Percentiles rank a stretch among this genome's conserved stretches.
phyloP scores from a whole-genome alignment of 2,329 filamentous ascomycete species.

The Lachnellula occidentalis region DNA sequence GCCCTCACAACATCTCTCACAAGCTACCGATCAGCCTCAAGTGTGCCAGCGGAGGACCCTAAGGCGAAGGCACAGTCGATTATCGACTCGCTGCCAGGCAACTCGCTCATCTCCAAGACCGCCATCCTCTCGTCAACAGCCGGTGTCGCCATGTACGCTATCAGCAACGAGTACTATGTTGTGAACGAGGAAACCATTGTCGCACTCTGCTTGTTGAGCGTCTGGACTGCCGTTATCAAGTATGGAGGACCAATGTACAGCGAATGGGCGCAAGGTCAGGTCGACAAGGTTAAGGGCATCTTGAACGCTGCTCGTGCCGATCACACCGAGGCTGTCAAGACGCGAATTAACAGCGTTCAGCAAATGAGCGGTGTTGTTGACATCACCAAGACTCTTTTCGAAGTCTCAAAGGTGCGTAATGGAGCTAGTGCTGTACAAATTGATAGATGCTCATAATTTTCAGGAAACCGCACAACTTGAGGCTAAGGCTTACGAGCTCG shows the following conservation, averaged over 20 bases:
- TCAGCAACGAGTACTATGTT: constrained; percentile 99
- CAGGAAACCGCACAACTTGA: constrained; percentile 90
- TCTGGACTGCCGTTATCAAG: constrained; percentile 89
- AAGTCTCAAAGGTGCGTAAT: constrained; percentile 83
- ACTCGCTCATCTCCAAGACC: constrained; percentile 88
- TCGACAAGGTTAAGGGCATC: constrained; percentile 89
- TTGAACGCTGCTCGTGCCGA: constrained; percentile 90
- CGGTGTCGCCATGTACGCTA: constrained; percentile 85
- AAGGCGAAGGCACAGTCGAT: constrained; percentile 97
- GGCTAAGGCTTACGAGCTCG: constrained; percentile 91
- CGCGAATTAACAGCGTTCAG: constrained; percentile 88
- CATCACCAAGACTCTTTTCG: constrained; percentile 94
- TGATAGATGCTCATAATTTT: constrained; percentile 4
- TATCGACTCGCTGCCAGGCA: constrained; percentile 88
- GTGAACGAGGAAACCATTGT: constrained; percentile 98
- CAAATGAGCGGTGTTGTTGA: constrained; percentile 93
- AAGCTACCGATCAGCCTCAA: constrained; percentile 63
- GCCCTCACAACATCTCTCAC: constrained; percentile 65
- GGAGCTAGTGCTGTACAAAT: neutral
- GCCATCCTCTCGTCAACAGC: constrained; percentile 92
- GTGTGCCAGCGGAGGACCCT: constrained; percentile 79
- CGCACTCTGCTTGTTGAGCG: constrained; percentile 83
- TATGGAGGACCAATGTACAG: constrained; percentile 89
- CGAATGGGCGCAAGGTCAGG: constrained; percentile 86
- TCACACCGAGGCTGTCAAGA: constrained; percentile 93